Percentiles rank a stretch among this genome's conserved stretches.
phyloP scores from a whole-genome alignment of 768 basidiomycete species.

The Amanita pallidorosea region DNA sequence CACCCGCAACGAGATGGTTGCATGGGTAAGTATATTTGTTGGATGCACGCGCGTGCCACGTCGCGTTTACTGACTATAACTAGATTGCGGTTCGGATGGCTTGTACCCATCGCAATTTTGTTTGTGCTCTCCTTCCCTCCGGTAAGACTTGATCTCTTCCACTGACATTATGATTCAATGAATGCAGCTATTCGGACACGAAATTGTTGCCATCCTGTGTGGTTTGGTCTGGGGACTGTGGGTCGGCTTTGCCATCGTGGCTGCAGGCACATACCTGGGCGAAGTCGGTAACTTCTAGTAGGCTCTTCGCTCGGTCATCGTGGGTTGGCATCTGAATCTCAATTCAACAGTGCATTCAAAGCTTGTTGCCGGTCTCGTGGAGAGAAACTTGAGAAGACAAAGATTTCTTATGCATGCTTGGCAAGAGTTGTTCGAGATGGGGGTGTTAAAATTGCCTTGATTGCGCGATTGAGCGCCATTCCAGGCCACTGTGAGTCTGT shows the following conservation, averaged over 20 bases:
- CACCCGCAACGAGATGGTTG: conserved; percentile 55
- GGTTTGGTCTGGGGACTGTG: conserved; percentile 89
- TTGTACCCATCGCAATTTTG: conserved; percentile 71
- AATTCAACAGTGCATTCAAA: conserved; percentile 57
- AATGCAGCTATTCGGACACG: conserved; percentile 75
- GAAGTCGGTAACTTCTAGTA: conserved; percentile 86
- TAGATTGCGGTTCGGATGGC: conserved; percentile 52
- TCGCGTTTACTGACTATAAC: conserved; percentile 1
- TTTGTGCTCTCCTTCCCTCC: conserved; percentile 86
- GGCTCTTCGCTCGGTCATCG: conserved; percentile 16
- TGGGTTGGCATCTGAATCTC: conserved; percentile 3
- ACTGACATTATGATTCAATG: neutral
- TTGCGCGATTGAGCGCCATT: conserved; percentile 72
- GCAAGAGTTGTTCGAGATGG: conserved; percentile 73
- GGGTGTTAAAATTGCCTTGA: conserved; percentile 75
- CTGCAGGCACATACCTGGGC: conserved; percentile 73
- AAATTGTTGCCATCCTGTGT: conserved; percentile 81
- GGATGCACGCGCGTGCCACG: too few species aligned
- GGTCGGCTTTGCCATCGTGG: conserved; percentile 78
- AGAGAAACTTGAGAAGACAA: conserved; percentile 56
- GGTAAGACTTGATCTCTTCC: conserved; percentile 22
- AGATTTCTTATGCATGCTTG: conserved; percentile 49
- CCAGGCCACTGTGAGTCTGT: conserved; percentile 68
- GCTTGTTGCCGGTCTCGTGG: conserved; percentile 68
- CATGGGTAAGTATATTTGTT: conserved; percentile 33